Evolutionary conservation across 148 eudicot genomes (phyloP).

Genomic region (Fagopyrum homotropicum): DNA sequence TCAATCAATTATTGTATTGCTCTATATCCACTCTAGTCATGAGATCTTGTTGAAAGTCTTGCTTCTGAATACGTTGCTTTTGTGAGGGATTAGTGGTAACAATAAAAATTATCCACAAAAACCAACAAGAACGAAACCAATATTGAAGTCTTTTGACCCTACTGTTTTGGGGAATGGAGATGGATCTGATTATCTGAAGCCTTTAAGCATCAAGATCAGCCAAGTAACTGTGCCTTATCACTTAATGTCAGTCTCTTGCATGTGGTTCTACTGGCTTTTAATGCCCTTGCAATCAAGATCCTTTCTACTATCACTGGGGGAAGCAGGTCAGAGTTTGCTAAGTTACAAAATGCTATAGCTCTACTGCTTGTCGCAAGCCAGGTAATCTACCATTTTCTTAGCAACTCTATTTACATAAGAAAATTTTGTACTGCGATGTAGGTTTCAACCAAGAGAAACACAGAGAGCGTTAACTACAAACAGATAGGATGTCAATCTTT

Average conservation of each 20-base stretch:
- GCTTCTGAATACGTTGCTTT: too few relatives aligned
- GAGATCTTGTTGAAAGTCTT: too few relatives aligned
- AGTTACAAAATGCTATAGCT: constrained; percentile 60
- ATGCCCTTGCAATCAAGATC: constrained; percentile 51
- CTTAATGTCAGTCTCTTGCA: constrained; percentile 60
- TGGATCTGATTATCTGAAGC: neutral
- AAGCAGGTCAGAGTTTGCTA: constrained; percentile 55
- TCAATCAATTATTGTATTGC: too few relatives aligned
- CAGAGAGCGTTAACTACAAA: neutral
- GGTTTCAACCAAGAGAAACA: neutral
- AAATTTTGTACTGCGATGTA: neutral
- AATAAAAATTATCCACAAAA: neutral
- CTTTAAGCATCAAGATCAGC: neutral
- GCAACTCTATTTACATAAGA: neutral
- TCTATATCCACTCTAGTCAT: too few relatives aligned
- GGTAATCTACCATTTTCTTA: constrained; percentile 29
- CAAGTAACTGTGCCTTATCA: constrained; percentile 10
- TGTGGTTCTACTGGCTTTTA: constrained; percentile 56
- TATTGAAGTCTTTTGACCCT: too few relatives aligned
- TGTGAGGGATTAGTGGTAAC: too few relatives aligned
- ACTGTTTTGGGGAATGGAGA: neutral
- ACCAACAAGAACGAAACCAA: neutral
- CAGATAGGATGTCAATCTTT: neutral
- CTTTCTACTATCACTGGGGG: constrained; percentile 63
- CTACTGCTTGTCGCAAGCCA: constrained; percentile 86